Evolutionary conservation across 257 asterid species (phyloP).

Genomic region (Cordia subcordata): DNA sequence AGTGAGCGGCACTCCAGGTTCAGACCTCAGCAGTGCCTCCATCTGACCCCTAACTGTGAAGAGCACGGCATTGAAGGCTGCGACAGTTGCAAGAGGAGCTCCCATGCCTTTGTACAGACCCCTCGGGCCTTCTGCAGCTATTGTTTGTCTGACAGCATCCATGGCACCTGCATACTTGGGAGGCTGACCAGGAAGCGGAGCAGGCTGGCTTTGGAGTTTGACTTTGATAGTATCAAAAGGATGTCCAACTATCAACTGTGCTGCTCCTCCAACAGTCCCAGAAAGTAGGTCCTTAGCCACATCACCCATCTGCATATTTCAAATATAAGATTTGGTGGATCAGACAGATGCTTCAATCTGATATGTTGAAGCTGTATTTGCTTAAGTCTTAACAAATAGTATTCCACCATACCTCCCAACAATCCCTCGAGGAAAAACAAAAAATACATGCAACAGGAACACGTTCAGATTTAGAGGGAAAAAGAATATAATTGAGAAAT

Average conservation of each 20-base stretch:
- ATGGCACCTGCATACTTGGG: constrained; percentile 78
- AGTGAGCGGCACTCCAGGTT: constrained; percentile 62
- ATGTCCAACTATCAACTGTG: constrained; percentile 85
- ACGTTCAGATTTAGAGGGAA: too few species aligned
- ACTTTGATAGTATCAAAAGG: constrained; percentile 97
- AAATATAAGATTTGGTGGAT: too few species aligned
- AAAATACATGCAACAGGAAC: too few species aligned
- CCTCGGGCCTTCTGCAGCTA: constrained; percentile 87
- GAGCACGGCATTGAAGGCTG: constrained; percentile 79
- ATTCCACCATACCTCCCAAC: too few species aligned
- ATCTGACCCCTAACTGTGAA: constrained; percentile 80
- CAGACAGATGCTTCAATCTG: too few species aligned
- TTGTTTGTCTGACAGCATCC: constrained; percentile 82
- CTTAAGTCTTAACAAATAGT: too few species aligned
- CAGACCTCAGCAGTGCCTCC: constrained; percentile 71
- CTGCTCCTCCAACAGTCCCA: constrained; percentile 89
- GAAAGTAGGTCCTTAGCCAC: constrained; percentile 61
- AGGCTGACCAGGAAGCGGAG: constrained; percentile 73
- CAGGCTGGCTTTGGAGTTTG: constrained; percentile 94
- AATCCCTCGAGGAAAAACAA: too few species aligned
- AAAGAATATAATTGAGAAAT: too few species aligned
- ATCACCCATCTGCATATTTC: constrained; percentile 65
- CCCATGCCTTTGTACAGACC: constrained; percentile 98
- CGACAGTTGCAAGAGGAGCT: constrained; percentile 87
- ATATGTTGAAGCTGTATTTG: too few species aligned